A percentile compares a stretch with the other conserved stretches of the same genome.
Conservation (phyloP, 1,284 basidiomycete species). For the Peniophora sp. region DNA sequence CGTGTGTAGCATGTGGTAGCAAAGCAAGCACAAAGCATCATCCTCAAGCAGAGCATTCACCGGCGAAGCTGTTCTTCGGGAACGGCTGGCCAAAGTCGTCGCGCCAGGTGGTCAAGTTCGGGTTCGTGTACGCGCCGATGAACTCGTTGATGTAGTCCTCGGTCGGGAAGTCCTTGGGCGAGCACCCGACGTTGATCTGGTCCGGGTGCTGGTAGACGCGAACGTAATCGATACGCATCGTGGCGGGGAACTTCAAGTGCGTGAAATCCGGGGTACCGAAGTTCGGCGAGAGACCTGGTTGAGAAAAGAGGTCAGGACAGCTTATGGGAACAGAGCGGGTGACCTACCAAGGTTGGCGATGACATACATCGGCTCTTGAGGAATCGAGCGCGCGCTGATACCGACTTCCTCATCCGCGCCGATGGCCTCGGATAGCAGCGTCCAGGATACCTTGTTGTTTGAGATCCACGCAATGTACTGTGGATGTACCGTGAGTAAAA, state of each 20-base stretch:
- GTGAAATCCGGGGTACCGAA: constrained; percentile 66
- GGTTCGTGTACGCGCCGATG: constrained; percentile 29
- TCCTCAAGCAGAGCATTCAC: constrained; percentile 29
- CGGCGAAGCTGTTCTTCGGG: constrained; percentile 51
- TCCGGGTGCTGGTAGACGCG: constrained; percentile 73
- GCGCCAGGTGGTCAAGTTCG: constrained; percentile 28
- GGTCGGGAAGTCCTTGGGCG: constrained; percentile 75
- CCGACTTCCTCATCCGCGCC: constrained; percentile 55
- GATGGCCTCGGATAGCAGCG: constrained; percentile 58
- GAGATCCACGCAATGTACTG: constrained; percentile 81
- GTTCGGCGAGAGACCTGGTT: constrained; percentile 76
- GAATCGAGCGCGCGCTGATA: constrained; percentile 68
- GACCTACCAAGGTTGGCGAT: constrained; percentile 18
- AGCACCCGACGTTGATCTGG: constrained; percentile 73
- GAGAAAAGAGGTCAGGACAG: constrained; percentile 44
- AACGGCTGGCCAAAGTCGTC: constrained; percentile 52
- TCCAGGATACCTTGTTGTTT: constrained; percentile 64
- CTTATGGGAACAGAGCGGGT: neutral
- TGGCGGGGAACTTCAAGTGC: constrained; percentile 60
- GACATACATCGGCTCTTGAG: constrained; percentile 73
- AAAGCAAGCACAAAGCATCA: too few species aligned
- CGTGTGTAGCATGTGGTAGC: too few species aligned
- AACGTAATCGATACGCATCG: constrained; percentile 77
- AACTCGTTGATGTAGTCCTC: constrained; percentile 62
- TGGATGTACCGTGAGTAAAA: neutral